Evolutionary conservation across 805 yeast genomes (phyloP), one percentile per base, ranked within the genome.

Genomic region (Wickerhamiella nectarea): DNA sequence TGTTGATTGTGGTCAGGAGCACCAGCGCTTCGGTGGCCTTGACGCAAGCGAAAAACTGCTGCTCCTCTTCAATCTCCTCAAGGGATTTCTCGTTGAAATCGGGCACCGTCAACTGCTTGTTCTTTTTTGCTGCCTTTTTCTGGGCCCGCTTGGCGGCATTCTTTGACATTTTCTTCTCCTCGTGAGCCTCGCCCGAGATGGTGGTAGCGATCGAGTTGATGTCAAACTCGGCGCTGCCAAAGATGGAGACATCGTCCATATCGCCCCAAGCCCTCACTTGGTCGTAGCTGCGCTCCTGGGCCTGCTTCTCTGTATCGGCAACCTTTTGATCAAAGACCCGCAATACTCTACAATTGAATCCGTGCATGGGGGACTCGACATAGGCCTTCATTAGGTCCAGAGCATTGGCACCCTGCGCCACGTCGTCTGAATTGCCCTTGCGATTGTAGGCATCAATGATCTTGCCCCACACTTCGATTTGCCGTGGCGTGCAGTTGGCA

Each of bases 1-100:
- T 50, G 20, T 64, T 62, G 29, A 67, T 57, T 8, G 52, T 41
- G 5, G 69, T 64, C 12, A 67, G 50, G 28, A 67, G 49, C 1
- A 65, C 62, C 25, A 67, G 50, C 9, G 71, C 70, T 47, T 66
- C 70, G 1, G 70, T 67, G 12, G 60, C 46, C 51, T 56, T 57
- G 29, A 67, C 56, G 29, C 57, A 56, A 12, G 50, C 51, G 34
- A 64, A 54, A 52, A 67, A 65, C 47, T 55, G 52, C 2, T 46
- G 48, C 25, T 60, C 60, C 11, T 44, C 42, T 47, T 50, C 48
- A 14, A 57, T 52, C 35, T 56, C 59, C 29, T 56, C 59, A 2
- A 52, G 53, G 7, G 56, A 36, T 21, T 44, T 44, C 25, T 53
- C 52, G n/a, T 44, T 43, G 38, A 51, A 51, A 18, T 37, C 41